Conservation (phyloP, 2,329 filamentous ascomycete species). For the Talaromyces sp. region DNA sequence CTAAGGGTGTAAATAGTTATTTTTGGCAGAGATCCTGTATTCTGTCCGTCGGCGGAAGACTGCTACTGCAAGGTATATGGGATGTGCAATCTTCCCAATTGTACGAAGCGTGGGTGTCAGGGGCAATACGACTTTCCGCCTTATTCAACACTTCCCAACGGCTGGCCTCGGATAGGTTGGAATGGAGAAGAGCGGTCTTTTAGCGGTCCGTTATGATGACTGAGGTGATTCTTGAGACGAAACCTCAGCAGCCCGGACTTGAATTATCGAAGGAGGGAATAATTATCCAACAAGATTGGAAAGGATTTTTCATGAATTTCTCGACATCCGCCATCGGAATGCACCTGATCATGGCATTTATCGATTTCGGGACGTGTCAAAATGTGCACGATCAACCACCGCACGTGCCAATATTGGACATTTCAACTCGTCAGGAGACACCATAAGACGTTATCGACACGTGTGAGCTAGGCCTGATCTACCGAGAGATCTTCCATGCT, state of each 20-base stretch:
- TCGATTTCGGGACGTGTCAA: not conserved
- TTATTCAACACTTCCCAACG: conserved; percentile 7
- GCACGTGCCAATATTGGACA: too few relatives aligned
- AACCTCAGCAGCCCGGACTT: not conserved
- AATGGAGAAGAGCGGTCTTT: conserved; percentile 9
- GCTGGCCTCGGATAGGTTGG: conserved; percentile 9
- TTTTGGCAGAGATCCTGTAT: conserved; percentile 8
- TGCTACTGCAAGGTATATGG: conserved; percentile 13
- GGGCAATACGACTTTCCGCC: conserved; percentile 7
- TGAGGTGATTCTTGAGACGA: not conserved
- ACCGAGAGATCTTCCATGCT: too few relatives aligned
- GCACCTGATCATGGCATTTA: not conserved
- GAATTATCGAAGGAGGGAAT: not conserved
- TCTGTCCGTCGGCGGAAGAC: conserved; percentile 8
- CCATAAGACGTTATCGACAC: too few relatives aligned
- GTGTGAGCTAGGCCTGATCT: too few relatives aligned
- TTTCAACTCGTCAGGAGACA: too few relatives aligned
- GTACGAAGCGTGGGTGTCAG: conserved; percentile 1
- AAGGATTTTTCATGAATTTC: not conserved
- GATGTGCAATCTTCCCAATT: conserved; percentile 7
- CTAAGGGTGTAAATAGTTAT: conserved; percentile 1
- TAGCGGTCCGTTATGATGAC: conserved; percentile 1
- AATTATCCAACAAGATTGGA: not conserved
- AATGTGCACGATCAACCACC: too few relatives aligned
- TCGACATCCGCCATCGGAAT: not conserved